Evolutionary conservation across 2,329 filamentous ascomycete species (phyloP).

Genomic region (Microdochium paspali): DNA sequence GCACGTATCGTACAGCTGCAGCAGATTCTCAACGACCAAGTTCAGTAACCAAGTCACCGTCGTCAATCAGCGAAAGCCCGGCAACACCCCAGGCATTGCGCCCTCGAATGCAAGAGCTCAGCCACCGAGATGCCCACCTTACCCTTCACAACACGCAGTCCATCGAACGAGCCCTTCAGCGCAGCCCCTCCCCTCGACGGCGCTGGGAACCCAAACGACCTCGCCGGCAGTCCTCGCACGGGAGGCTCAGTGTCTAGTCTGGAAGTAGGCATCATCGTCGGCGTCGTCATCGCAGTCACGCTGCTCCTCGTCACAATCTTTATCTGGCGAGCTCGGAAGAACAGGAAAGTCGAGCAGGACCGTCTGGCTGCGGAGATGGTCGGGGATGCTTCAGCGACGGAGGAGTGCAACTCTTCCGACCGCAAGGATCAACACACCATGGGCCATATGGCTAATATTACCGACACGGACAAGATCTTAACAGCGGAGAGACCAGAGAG

Average conservation of each 20-base stretch:
- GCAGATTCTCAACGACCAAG: too few species aligned
- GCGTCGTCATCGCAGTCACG: background rate
- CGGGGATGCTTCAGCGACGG: background rate
- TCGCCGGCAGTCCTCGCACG: constrained; percentile 1
- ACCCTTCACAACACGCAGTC: background rate
- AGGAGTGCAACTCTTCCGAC: background rate
- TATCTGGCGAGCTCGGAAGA: constrained; percentile 1
- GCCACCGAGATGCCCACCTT: background rate
- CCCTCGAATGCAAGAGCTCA: background rate
- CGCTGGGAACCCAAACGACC: background rate
- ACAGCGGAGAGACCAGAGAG: background rate
- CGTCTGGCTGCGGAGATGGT: background rate
- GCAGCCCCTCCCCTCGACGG: constrained; percentile 1
- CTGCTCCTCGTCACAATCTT: constrained; percentile 1
- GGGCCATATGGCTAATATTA: background rate
- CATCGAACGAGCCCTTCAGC: background rate
- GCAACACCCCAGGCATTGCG: background rate
- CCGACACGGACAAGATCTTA: background rate
- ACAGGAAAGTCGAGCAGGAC: background rate
- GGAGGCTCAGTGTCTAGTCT: background rate
- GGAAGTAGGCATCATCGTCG: constrained; percentile 2
- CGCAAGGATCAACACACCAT: background rate
- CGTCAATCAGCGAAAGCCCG: too few species aligned
- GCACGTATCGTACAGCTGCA: too few species aligned
- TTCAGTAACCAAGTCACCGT: too few species aligned